These are phyloP conservation scores for Chrysosporium keratinophilum DNA, from an alignment of 2,329 filamentous ascomycete genomes.

Conservation along the genomic window DNA sequence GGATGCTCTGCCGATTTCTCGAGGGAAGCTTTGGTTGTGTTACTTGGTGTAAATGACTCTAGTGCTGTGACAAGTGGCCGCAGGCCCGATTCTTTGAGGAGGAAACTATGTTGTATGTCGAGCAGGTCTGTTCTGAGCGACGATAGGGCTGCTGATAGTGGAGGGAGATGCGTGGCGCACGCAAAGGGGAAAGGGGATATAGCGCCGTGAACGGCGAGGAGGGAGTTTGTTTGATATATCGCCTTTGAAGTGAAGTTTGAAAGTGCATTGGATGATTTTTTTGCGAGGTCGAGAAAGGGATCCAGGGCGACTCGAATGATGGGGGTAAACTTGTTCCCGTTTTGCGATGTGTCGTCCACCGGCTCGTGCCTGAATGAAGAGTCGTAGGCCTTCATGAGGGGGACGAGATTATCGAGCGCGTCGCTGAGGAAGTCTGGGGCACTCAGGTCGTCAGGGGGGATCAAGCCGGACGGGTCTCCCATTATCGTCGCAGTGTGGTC, in stretches of 20 bases:
- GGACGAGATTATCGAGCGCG: conserved; percentile 63
- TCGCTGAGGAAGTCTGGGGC: conserved; percentile 73
- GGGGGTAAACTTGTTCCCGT: conserved; percentile 60
- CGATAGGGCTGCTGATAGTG: conserved; percentile 45
- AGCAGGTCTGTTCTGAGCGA: conserved; percentile 44
- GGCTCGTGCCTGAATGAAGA: conserved; percentile 52
- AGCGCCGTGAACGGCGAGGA: conserved; percentile 32
- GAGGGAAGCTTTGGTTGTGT: conserved; percentile 1
- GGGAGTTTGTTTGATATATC: conserved; percentile 40
- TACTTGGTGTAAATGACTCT: conserved; percentile 28
- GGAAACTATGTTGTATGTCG: conserved; percentile 59
- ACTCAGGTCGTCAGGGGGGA: conserved; percentile 60
- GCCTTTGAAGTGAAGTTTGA: conserved; percentile 36
- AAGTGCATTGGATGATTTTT: conserved; percentile 43
- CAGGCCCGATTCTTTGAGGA: conserved; percentile 66
- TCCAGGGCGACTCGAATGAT: conserved; percentile 72
- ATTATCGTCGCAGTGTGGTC: conserved; percentile 59
- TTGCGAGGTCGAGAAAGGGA: conserved; percentile 62
- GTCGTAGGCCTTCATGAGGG: conserved; percentile 78
- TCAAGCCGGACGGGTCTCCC: conserved; percentile 60
- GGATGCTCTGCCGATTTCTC: conserved; percentile 8
- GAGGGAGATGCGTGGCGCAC: conserved; percentile 46
- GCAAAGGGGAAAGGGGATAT: conserved; percentile 49
- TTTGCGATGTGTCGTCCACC: conserved; percentile 41
- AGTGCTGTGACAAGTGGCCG: conserved; percentile 52